phyloP scores from a whole-genome alignment of 148 eudicot genomes.

The Tetragonia tetragonoides region DNA sequence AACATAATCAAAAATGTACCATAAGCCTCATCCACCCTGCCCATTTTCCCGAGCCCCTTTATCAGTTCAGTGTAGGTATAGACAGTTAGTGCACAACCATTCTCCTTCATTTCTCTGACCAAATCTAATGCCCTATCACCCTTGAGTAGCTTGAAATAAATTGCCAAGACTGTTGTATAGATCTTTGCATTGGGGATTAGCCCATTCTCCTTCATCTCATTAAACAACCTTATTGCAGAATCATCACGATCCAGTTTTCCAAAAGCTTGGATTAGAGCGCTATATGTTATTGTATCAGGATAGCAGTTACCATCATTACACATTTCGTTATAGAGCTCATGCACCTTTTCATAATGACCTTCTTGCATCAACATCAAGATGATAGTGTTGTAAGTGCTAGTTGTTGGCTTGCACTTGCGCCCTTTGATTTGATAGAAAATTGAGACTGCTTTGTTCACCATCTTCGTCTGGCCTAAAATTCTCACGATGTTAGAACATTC shows the following conservation, averaged over 20 bases:
- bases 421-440: constrained; percentile 75
- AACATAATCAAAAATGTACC: constrained; percentile 58
- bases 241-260: constrained; percentile 76
- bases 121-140: constrained; percentile 64
- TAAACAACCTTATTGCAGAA: constrained; percentile 71
- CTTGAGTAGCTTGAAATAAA: constrained; percentile 59
- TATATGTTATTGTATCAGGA: constrained; percentile 79
- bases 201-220: constrained; percentile 88
- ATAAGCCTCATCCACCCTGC: constrained; percentile 78
- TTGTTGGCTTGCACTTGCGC: constrained; percentile 78
- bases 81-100: constrained; percentile 73
- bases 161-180: constrained; percentile 71
- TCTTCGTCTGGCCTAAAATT: constrained; percentile 76
- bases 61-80: constrained; percentile 91
- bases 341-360: constrained; percentile 83
- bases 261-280: constrained; percentile 77
- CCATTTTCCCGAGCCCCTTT: constrained; percentile 75
- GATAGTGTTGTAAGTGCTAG: constrained; percentile 73
- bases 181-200: constrained; percentile 77
- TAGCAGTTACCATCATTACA: constrained; percentile 78
- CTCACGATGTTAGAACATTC: constrained; percentile 71
- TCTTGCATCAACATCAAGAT: constrained; percentile 88
- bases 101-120: constrained; percentile 68
- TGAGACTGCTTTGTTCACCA: constrained; percentile 83
- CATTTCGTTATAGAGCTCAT: constrained; percentile 92